Conservation (phyloP, 2,329 filamentous ascomycete species). For the Cercospora canescens region DNA sequence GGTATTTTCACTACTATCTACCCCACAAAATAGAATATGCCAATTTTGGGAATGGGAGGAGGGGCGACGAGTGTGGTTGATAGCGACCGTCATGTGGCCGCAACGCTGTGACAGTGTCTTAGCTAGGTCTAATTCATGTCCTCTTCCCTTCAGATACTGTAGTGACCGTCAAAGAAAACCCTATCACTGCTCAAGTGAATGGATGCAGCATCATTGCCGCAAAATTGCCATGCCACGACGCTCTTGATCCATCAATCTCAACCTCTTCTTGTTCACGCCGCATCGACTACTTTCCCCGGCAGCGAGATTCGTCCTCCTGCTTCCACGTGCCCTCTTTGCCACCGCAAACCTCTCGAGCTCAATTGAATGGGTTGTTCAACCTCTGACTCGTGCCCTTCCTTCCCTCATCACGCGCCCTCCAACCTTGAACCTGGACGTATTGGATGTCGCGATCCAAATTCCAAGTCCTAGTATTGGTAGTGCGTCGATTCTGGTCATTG, state of each 20-base stretch:
- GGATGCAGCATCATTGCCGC: background rate
- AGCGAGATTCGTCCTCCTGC: background rate
- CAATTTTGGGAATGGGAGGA: too few relatives aligned
- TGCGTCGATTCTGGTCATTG: background rate
- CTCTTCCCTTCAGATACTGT: background rate
- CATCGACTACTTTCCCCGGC: background rate
- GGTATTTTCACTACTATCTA: too few relatives aligned
- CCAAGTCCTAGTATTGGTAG: background rate
- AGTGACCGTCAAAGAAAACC: background rate
- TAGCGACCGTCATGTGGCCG: too few relatives aligned
- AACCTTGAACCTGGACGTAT: background rate
- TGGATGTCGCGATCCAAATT: background rate
- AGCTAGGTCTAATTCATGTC: background rate
- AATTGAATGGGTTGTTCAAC: background rate
- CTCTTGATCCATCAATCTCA: background rate
- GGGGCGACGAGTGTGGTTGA: too few relatives aligned
- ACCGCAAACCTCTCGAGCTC: background rate
- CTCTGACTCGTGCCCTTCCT: background rate
- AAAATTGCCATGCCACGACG: background rate
- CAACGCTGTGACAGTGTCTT: too few relatives aligned
- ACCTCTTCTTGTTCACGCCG: background rate
- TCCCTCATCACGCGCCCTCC: background rate
- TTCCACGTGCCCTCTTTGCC: background rate
- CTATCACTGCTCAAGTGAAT: background rate
- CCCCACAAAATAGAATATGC: too few relatives aligned